Percentiles rank a stretch among this genome's conserved stretches.
Evolutionary conservation across 75 land plant species (phyloP).

Genomic region (Isoetes taiwanensis): DNA sequence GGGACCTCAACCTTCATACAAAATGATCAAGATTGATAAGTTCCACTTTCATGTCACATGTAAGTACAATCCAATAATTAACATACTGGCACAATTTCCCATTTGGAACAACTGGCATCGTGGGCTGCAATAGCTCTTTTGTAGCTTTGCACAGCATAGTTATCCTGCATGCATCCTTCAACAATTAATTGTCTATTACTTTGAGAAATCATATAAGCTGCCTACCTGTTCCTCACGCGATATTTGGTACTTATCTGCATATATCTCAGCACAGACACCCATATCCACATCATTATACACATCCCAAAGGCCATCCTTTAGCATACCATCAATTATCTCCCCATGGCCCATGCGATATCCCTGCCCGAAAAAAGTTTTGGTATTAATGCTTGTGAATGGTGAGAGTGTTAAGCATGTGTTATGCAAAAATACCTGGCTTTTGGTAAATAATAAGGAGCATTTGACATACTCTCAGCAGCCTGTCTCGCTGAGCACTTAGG

Average conservation of each 20-base stretch:
- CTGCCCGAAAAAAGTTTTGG: slow-evolving; percentile 50
- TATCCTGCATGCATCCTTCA: slow-evolving; percentile 38
- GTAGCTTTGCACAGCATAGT: slow-evolving; percentile 71
- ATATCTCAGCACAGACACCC: slow-evolving; percentile 86
- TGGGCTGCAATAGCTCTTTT: slow-evolving; percentile 89
- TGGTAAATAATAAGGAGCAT: slow-evolving; percentile 24
- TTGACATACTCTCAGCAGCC: slow-evolving; percentile 43
- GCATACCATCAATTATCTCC: slow-evolving; percentile 79
- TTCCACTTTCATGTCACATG: neutral
- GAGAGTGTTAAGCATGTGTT: neutral
- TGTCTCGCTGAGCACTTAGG: too few species aligned
- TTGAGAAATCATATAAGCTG: neutral
- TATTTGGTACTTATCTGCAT: slow-evolving; percentile 58
- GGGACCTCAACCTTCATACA: slow-evolving; percentile 67
- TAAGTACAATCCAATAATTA: neutral
- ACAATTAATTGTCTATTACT: neutral
- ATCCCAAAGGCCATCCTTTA: slow-evolving; percentile 98
- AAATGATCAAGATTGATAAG: too few species aligned
- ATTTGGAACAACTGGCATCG: slow-evolving; percentile 53
- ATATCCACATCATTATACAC: slow-evolving; percentile 84
- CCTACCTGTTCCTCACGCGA: slow-evolving; percentile 79
- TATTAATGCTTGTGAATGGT: too few species aligned
- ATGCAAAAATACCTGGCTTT: slow-evolving; percentile 14
- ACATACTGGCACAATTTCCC: slow-evolving; percentile 89
- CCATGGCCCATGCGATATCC: slow-evolving; percentile 88